Evolutionary conservation across 2,329 filamentous ascomycete species (phyloP).

Genomic region (Diatrype stigma): DNA sequence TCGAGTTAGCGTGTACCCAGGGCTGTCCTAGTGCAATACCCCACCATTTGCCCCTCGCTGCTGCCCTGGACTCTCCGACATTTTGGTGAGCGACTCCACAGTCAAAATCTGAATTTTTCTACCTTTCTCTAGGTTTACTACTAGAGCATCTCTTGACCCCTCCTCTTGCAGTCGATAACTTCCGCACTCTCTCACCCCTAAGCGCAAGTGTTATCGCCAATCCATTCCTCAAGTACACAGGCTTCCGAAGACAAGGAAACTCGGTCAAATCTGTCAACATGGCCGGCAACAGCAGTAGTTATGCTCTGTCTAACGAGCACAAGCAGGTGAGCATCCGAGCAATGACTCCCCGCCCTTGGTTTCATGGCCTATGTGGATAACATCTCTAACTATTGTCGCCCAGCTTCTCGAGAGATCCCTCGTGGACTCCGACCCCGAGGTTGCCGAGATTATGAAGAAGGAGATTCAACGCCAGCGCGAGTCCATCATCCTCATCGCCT

Average conservation of each 20-base stretch:
- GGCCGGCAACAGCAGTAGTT: constrained; percentile 42
- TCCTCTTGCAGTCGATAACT: neutral
- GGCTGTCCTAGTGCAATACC: too few relatives aligned
- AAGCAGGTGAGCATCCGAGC: constrained; percentile 39
- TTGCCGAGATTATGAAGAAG: constrained; percentile 93
- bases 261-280: constrained; percentile 26
- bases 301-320: constrained; percentile 51
- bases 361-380: constrained; percentile 24
- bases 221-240: neutral
- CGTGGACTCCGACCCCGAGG: constrained; percentile 86
- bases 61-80: too few relatives aligned
- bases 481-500: constrained; percentile 97
- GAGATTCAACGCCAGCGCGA: constrained; percentile 97
- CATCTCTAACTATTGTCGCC: constrained; percentile 20
- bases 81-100: too few relatives aligned
- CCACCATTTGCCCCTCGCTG: too few relatives aligned
- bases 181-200: neutral
- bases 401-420: constrained; percentile 96
- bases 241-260: neutral
- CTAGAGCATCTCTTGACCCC: neutral
- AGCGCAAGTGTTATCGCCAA: neutral
- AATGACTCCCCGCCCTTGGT: constrained; percentile 15
- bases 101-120: too few relatives aligned
- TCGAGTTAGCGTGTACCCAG: too few relatives aligned
- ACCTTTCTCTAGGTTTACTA: too few relatives aligned